A percentile compares a stretch with the other conserved stretches of the same genome.
These are phyloP conservation scores for Avena sativa DNA, from an alignment of 176 grass and related monocot species.

Conservation along the genomic window DNA sequence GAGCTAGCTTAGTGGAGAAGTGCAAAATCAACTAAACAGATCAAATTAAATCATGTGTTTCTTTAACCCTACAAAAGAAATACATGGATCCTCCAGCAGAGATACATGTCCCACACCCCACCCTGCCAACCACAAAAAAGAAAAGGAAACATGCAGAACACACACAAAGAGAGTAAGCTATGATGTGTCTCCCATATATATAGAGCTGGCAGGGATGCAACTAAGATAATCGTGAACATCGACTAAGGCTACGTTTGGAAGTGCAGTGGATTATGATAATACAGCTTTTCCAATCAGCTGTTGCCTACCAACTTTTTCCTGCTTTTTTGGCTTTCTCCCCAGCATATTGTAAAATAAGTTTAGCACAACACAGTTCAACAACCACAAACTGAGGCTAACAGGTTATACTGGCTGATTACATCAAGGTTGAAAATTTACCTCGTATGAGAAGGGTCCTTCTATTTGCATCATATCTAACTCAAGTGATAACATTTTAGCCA, in stretches of 20 bases:
- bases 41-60: not conserved
- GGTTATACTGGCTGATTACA: conserved; percentile 12
- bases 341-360: not conserved
- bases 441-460: conserved; percentile 82
- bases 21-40: conserved; percentile 24
- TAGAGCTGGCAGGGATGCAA: not conserved
- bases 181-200: not conserved
- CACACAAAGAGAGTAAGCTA: not conserved
- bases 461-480: not conserved
- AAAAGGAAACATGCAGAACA: conserved; percentile 12
- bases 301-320: not conserved
- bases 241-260: not conserved
- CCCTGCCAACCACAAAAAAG: not conserved
- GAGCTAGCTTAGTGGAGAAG: conserved; percentile 26
- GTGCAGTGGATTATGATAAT: not conserved
- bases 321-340: not conserved
- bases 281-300: not conserved
- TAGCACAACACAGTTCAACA: not conserved
- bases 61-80: not conserved
- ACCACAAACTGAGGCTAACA: not conserved
- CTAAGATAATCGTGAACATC: conserved; percentile 14
- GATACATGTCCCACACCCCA: not conserved
- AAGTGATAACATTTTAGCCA: not conserved
- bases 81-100: no score
- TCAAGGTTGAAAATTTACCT: conserved; percentile 61